Evolutionary conservation across 176 grass and related monocot species (phyloP).

Genomic region (Saccharum spontaneum): DNA sequence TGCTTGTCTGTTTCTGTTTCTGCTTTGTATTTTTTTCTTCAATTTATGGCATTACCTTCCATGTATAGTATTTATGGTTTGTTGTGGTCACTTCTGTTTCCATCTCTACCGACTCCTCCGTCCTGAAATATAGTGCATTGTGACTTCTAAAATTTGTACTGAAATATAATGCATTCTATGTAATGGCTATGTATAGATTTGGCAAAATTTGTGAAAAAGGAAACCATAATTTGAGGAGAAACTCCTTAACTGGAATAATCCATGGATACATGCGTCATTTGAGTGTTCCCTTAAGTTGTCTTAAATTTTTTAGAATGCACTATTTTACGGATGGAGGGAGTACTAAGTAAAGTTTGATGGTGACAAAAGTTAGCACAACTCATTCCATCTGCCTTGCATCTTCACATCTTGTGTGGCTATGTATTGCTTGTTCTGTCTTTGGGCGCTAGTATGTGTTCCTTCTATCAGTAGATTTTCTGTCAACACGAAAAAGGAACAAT

Average conservation of each 20-base stretch:
- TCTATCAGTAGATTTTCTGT: constrained; percentile 3
- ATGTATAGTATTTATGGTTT: constrained; percentile 8
- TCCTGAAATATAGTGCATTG: too few species aligned
- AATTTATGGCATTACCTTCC: neutral
- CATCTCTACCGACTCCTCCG: neutral
- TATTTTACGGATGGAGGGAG: too few species aligned
- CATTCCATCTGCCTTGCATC: neutral
- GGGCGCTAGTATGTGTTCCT: neutral
- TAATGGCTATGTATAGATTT: too few species aligned
- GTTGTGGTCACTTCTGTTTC: constrained; percentile 5
- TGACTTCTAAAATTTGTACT: too few species aligned
- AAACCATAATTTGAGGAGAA: too few species aligned
- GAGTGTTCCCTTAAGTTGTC: too few species aligned
- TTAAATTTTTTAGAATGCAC: too few species aligned
- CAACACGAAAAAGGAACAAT: neutral
- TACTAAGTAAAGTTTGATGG: neutral
- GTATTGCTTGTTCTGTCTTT: constrained; percentile 4
- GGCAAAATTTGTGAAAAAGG: too few species aligned
- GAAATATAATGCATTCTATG: too few species aligned
- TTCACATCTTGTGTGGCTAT: neutral
- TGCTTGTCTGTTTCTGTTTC: constrained; percentile 16
- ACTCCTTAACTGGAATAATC: too few species aligned
- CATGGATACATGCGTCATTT: too few species aligned
- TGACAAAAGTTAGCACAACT: neutral
- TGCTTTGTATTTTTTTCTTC: constrained; percentile 19